Percentiles rank a stretch among this genome's conserved stretches.
phyloP scores from a whole-genome alignment of 768 basidiomycete genomes.

The Pulveroboletus frians region DNA sequence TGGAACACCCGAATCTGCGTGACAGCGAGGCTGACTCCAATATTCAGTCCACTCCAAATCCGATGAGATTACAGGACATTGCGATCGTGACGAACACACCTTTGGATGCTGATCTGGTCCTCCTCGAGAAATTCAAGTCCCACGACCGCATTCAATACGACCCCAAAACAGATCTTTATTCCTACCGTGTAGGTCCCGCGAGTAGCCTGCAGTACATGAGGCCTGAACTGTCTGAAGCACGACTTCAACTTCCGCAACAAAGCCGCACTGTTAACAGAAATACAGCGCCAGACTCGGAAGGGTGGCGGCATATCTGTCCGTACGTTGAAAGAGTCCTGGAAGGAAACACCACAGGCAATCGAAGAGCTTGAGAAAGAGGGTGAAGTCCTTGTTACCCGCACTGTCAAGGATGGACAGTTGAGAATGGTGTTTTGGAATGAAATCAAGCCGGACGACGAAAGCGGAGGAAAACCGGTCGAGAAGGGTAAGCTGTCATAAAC shows the following conservation, averaged over 20 bases:
- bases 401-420: constrained; percentile 75
- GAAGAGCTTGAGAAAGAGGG: constrained; percentile 89
- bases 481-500: constrained; percentile 49
- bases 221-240: constrained; percentile 45
- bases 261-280: constrained; percentile 75
- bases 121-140: constrained; percentile 75
- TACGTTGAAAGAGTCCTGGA: constrained; percentile 86
- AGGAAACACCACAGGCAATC: constrained; percentile 75
- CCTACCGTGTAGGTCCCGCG: constrained; percentile 64
- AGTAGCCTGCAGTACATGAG: not conserved
- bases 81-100: constrained; percentile 78
- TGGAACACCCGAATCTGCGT: constrained; percentile 2
- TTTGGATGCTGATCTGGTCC: constrained; percentile 60
- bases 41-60: constrained; percentile 58
- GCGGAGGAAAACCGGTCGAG: constrained; percentile 68
- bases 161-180: constrained; percentile 78
- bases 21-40: constrained; percentile 6
- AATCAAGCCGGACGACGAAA: constrained; percentile 69
- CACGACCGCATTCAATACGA: constrained; percentile 81
- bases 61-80: constrained; percentile 84
- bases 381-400: constrained; percentile 83
- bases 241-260: constrained; percentile 85
- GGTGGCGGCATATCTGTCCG: constrained; percentile 84
- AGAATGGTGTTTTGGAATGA: constrained; percentile 91
- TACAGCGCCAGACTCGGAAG: constrained; percentile 77